Percentiles rank a stretch among this genome's conserved stretches.
phyloP scores from a whole-genome alignment of 2,329 filamentous ascomycete species.

The Gnomoniopsis sp. region DNA sequence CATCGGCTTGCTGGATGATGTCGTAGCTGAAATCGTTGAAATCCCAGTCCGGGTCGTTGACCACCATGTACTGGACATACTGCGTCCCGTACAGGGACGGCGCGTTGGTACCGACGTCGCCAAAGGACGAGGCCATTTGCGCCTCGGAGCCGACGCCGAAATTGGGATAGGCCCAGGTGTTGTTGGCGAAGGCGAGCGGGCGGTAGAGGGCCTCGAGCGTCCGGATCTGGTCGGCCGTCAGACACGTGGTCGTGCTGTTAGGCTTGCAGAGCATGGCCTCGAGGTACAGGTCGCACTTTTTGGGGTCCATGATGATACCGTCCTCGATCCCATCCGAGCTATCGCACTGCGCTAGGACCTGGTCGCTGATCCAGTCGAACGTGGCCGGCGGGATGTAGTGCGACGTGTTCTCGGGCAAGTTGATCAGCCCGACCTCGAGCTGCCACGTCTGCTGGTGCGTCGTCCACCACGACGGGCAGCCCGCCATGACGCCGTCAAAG shows the following conservation, averaged over 20 bases:
- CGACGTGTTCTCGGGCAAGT: conserved; percentile 37
- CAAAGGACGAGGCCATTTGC: conserved; percentile 30
- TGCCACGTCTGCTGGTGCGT: conserved; percentile 32
- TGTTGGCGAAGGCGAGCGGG: conserved; percentile 30
- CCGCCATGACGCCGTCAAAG: conserved; percentile 55
- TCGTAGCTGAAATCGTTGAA: conserved; percentile 31
- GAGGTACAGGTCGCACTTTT: conserved; percentile 15
- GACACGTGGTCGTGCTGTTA: conserved; percentile 23
- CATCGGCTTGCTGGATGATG: not conserved
- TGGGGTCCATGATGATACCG: conserved; percentile 16
- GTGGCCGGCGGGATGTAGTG: conserved; percentile 30
- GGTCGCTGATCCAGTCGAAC: conserved; percentile 34
- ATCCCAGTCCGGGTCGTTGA: conserved; percentile 31
- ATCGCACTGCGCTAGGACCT: conserved; percentile 32
- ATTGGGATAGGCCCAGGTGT: conserved; percentile 44
- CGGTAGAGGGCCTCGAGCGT: conserved; percentile 12
- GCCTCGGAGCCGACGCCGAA: conserved; percentile 45
- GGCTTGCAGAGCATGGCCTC: conserved; percentile 13
- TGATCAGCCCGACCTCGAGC: conserved; percentile 45
- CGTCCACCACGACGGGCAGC: conserved; percentile 37
- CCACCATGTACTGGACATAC: conserved; percentile 18
- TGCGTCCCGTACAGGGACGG: conserved; percentile 18
- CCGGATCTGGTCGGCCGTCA: conserved; percentile 8
- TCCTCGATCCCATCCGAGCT: conserved; percentile 16
- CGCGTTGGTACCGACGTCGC: conserved; percentile 26